Evolutionary conservation across 1,284 basidiomycete species (phyloP), one percentile per base, ranked within the genome.

Genomic region (Tetrapyrgos nigripes): DNA sequence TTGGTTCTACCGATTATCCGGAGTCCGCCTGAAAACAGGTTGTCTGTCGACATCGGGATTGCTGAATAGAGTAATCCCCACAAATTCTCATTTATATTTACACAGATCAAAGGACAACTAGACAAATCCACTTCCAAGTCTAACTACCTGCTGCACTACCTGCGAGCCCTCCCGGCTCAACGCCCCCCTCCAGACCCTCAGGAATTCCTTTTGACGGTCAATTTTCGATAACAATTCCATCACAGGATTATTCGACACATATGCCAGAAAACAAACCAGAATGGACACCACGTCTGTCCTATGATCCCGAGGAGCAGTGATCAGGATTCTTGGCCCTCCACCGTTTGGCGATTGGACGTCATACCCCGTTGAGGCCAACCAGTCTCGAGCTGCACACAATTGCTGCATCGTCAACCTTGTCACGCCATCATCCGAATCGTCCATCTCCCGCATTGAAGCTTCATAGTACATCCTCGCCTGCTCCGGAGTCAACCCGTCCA

Each of bases 281-380:
- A 55, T 43, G 13, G 59, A 61, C 14, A 61, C 48, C 4, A 61
- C 45, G 19, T 61, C 59, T 19, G 59, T 61, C 10, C 59, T 28
- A 57, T 55, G 55, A 48, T 61, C 59, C 47, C 59, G 50, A 28
- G 59, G 59, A 31, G 51, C 55, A 5, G 59, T 61, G 13, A 61
- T 54, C 27, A 61, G 55, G 13, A 57, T 50, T 5, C 47, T 40
- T 3, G 53, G 48, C 21, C 27, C 23, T 50, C 26, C 52, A 14
- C 37, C 43, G 6, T 37, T 23, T 13, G n/a, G 35, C 13, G 17
- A n/a, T 19, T 27, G 29, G 6, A 58, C 4, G 49, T 53, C 50
- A 21, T 52, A 40, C 26, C 44, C 33, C 2, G 56, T 19, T 19
- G 13, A 24, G 17, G 14, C 35, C 50, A 61, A 45, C 26, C 57